Evolutionary conservation across 2,329 filamentous ascomycete genomes (phyloP).

Genomic region (Paradendryphiella salina): DNA sequence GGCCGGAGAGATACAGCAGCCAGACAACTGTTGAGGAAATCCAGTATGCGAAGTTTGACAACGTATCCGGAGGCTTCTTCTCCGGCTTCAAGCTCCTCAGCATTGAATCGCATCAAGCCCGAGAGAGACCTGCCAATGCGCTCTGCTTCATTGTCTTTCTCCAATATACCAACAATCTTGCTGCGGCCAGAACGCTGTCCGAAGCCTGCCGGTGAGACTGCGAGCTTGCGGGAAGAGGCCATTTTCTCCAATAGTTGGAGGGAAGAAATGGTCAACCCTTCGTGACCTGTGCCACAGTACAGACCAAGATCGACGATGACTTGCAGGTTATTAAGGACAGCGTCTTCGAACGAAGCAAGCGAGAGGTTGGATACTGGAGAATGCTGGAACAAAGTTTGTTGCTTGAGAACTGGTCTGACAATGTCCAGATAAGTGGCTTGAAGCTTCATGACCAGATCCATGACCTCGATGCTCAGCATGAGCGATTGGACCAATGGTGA

Average conservation of each 20-base stretch:
- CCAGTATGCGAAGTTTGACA: slow-evolving; percentile 81
- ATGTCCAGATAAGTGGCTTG: slow-evolving; percentile 92
- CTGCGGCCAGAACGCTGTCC: slow-evolving; percentile 69
- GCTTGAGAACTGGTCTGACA: slow-evolving; percentile 75
- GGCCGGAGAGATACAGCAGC: slow-evolving; percentile 74
- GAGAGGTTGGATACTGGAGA: slow-evolving; percentile 71
- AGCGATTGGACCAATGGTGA: slow-evolving; percentile 82
- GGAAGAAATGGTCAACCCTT: slow-evolving; percentile 77
- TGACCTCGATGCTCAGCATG: slow-evolving; percentile 77
- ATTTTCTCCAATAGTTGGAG: slow-evolving; percentile 83
- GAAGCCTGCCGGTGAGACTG: slow-evolving; percentile 67
- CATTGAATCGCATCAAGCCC: slow-evolving; percentile 64
- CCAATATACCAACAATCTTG: slow-evolving; percentile 85
- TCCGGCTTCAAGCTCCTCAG: slow-evolving; percentile 73
- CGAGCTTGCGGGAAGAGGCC: slow-evolving; percentile 79
- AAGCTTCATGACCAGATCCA: slow-evolving; percentile 79
- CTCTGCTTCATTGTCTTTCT: slow-evolving; percentile 76
- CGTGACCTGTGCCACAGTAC: slow-evolving; percentile 83
- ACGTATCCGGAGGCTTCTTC: slow-evolving; percentile 72
- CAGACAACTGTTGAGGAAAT: slow-evolving; percentile 82
- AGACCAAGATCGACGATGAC: slow-evolving; percentile 81
- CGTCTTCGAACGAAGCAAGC: slow-evolving; percentile 90
- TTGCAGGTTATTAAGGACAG: slow-evolving; percentile 76
- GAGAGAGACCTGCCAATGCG: slow-evolving; percentile 76
- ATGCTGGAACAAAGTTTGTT: slow-evolving; percentile 62